Percentiles rank a stretch among this genome's conserved stretches.
Conservation (phyloP, 2,329 filamentous ascomycete genomes). For the Botrytis fragariae region DNA sequence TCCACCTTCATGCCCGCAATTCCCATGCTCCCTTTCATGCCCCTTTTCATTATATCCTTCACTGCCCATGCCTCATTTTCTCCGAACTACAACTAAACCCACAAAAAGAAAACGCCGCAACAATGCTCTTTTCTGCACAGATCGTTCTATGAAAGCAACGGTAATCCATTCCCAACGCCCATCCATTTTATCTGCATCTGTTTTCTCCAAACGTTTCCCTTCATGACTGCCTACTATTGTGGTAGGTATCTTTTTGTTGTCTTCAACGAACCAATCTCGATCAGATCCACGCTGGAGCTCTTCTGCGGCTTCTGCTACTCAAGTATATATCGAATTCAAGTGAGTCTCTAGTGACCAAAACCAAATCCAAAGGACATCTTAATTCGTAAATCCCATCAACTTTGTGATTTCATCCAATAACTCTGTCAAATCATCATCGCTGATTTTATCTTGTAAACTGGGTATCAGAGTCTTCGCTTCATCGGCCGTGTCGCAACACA, state of each 20-base stretch:
- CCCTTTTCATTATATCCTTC: not conserved
- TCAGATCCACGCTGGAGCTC: too few relatives aligned
- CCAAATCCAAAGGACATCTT: not conserved
- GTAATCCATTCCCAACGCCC: not conserved
- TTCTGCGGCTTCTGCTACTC: not conserved
- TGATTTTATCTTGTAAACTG: slow-evolving; percentile 83
- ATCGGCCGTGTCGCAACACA: slow-evolving; percentile 89
- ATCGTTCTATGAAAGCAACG: not conserved
- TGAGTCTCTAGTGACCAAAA: not conserved
- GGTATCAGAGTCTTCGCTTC: slow-evolving; percentile 97
- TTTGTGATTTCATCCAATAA: slow-evolving; percentile 89
- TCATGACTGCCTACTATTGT: not conserved
- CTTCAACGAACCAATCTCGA: not conserved
- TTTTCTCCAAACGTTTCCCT: not conserved
- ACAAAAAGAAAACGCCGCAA: slow-evolving; percentile 6
- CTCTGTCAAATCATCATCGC: slow-evolving; percentile 82
- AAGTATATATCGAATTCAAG: not conserved
- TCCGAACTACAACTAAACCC: not conserved
- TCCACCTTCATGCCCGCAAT: not conserved
- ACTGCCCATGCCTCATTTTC: not conserved
- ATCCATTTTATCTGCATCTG: not conserved
- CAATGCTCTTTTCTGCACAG: not conserved
- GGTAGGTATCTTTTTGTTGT: not conserved
- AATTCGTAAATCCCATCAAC: slow-evolving; percentile 46
- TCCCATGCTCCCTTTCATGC: not conserved